Base-by-base conservation (phyloP, 1,139 yeast genomes). In the Yamadazyma epiphylla region DNA sequence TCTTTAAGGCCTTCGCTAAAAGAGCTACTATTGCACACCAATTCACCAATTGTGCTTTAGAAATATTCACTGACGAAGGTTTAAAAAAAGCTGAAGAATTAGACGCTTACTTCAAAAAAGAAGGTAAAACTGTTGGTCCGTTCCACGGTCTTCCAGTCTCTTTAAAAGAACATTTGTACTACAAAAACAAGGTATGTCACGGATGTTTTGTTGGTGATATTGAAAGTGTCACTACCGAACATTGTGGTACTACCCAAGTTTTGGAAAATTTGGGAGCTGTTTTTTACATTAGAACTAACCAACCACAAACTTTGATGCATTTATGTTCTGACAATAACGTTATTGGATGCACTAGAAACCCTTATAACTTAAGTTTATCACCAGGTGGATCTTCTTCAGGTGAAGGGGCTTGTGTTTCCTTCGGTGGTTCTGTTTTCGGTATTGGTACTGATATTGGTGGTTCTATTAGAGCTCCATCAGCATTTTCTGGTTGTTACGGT, bases 371-470 rank as follows among this genome's bases (percentile, higher is more conserved):
- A 43, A 44, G 48, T 5, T 58, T 64, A 37, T 52, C 67, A 7
- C 45, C 66, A 2, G 70, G 70, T 38, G 89, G 89, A 6, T 78
- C 86, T 1, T 77, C 86, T 2, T 78, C 83, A 16, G 89, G 89
- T 41, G 88, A 80, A 52, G 86, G 87, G 43, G 73, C 86, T 1
- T 51, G 77, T 40, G 73, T 77, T 26, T 75, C 72, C 2, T 70
- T 76, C 53, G 78, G 74, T 28, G 85, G 78, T 8, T 74, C 84
- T 19, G 64, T 75, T 2, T 38, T 80, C 24, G 88, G 88, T 27
- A 64, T 81, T 32, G 88, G 88, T 15, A 73, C 83, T 25, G 89
- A 81, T 52, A 80, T 81, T 42, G 89, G 88, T 36, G 89, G 89
- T 1, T 75, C 83, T 3, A 77, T 81, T 39, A 68, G 89, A 47